A percentile compares a stretch with the other conserved stretches of the same genome.
Conservation (phyloP, 805 yeast species). For the Starmerella floricola region DNA sequence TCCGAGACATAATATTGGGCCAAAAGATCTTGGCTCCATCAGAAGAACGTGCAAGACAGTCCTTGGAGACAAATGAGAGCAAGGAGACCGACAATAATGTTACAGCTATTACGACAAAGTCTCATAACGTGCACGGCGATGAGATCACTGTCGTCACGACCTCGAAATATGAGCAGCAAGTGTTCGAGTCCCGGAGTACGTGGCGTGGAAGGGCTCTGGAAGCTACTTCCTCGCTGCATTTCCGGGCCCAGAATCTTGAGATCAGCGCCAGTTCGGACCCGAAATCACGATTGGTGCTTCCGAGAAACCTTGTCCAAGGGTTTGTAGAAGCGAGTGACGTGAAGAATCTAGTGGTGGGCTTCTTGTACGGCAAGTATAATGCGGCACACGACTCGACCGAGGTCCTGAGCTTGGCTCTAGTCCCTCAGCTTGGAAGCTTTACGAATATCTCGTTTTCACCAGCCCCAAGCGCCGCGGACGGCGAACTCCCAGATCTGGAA, state of each 20-base stretch:
- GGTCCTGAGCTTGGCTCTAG: slow-evolving; percentile 10
- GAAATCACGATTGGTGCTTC: slow-evolving; percentile 38
- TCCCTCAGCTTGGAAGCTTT: slow-evolving; percentile 57
- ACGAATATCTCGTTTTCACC: slow-evolving; percentile 52
- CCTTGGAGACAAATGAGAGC: slow-evolving; percentile 41
- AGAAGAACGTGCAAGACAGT: slow-evolving; percentile 56
- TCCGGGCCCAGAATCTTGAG: slow-evolving; percentile 63
- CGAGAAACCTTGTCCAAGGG: slow-evolving; percentile 65
- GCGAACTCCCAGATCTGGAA: slow-evolving; percentile 31
- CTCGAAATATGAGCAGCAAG: slow-evolving; percentile 70
- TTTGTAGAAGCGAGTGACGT: slow-evolving; percentile 72
- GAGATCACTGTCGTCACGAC: slow-evolving; percentile 91
- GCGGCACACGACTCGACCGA: not conserved
- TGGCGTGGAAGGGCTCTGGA: slow-evolving; percentile 78
- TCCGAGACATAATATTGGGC: slow-evolving; percentile 85
- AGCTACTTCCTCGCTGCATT: slow-evolving; percentile 58
- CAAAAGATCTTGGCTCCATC: slow-evolving; percentile 90
- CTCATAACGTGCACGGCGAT: slow-evolving; percentile 90
- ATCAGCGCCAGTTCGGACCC: slow-evolving; percentile 23
- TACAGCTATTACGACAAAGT: slow-evolving; percentile 68
- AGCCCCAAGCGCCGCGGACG: slow-evolving; percentile 25
- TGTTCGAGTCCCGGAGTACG: slow-evolving; percentile 72
- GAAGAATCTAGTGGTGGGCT: slow-evolving; percentile 71
- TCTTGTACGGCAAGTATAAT: slow-evolving; percentile 45
- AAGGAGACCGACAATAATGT: slow-evolving; percentile 33